Percentiles rank a stretch among this genome's conserved stretches.
These are phyloP conservation scores for Carex cristatella DNA, from an alignment of 176 grass and related monocot genomes.

Conservation along the genomic window DNA sequence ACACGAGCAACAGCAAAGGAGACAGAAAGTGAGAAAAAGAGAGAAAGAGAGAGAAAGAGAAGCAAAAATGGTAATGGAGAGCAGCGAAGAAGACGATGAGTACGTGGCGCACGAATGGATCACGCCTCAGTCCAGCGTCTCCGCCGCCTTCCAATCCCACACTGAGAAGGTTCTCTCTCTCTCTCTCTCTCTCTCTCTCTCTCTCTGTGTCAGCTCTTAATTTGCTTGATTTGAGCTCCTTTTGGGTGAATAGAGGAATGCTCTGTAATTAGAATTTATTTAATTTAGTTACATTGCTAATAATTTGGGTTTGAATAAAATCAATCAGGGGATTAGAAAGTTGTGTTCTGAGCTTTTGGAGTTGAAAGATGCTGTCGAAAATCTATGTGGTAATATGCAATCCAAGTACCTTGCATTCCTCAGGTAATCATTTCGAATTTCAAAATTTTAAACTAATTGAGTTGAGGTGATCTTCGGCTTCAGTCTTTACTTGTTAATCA, in stretches of 20 bases:
- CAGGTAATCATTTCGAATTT: slow-evolving; percentile 38
- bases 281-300: background rate
- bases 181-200: background rate
- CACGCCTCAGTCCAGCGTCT: slow-evolving; percentile 92
- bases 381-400: slow-evolving; percentile 74
- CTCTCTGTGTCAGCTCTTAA: too few relatives aligned
- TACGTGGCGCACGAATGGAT: slow-evolving; percentile 92
- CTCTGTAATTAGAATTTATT: background rate
- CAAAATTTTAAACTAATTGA: too few relatives aligned
- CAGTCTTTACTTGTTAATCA: too few relatives aligned
- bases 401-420: slow-evolving; percentile 86
- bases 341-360: slow-evolving; percentile 90
- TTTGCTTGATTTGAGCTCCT: background rate
- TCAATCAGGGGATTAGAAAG: slow-evolving; percentile 68
- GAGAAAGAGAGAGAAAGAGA: background rate
- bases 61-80: slow-evolving; percentile 54
- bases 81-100: slow-evolving; percentile 91
- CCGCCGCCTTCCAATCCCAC: slow-evolving; percentile 77
- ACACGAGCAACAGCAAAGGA: background rate
- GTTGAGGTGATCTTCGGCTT: too few relatives aligned
- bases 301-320: background rate
- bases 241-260: background rate
- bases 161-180: slow-evolving; percentile 58
- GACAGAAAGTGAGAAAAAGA: background rate
- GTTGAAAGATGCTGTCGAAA: slow-evolving; percentile 97